These are phyloP conservation scores for Babesia divergens DNA, from an alignment of 169 alveolate genomes.

Conservation along the genomic window DNA sequence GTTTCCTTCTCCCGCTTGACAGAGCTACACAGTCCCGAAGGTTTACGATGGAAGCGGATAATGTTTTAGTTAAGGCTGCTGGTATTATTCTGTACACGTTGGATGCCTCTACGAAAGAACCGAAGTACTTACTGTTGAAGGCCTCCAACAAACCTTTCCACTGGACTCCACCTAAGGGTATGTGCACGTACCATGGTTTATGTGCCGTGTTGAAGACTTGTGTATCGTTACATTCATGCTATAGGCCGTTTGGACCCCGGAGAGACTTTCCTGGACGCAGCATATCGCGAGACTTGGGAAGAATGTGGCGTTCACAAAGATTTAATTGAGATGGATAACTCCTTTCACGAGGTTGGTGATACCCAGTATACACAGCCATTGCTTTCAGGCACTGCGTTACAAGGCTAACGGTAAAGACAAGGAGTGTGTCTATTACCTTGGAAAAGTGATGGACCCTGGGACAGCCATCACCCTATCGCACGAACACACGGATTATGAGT, in stretches of 20 bases:
- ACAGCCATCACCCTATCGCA: slow-evolving; percentile 62
- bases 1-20: too few species aligned
- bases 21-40: too few species aligned
- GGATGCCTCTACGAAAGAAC: neutral
- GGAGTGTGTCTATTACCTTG: slow-evolving; percentile 71
- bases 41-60: slow-evolving; percentile 1
- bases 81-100: slow-evolving; percentile 52
- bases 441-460: slow-evolving; percentile 54
- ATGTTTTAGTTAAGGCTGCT: slow-evolving; percentile 48
- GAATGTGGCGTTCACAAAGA: slow-evolving; percentile 68
- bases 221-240: neutral
- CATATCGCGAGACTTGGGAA: slow-evolving; percentile 72
- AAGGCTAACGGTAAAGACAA: slow-evolving; percentile 63
- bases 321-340: slow-evolving; percentile 46
- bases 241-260: slow-evolving; percentile 67
- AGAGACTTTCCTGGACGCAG: slow-evolving; percentile 67
- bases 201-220: neutral
- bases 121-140: slow-evolving; percentile 67
- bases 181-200: neutral
- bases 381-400: slow-evolving; percentile 55
- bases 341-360: slow-evolving; percentile 57
- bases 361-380: neutral
- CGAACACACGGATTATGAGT: slow-evolving; percentile 75
- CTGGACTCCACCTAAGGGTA: slow-evolving; percentile 81
- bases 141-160: slow-evolving; percentile 72